These are phyloP conservation scores for Fusarium sp. DNA, from an alignment of 2,329 filamentous ascomycete species.

Conservation along the genomic window DNA sequence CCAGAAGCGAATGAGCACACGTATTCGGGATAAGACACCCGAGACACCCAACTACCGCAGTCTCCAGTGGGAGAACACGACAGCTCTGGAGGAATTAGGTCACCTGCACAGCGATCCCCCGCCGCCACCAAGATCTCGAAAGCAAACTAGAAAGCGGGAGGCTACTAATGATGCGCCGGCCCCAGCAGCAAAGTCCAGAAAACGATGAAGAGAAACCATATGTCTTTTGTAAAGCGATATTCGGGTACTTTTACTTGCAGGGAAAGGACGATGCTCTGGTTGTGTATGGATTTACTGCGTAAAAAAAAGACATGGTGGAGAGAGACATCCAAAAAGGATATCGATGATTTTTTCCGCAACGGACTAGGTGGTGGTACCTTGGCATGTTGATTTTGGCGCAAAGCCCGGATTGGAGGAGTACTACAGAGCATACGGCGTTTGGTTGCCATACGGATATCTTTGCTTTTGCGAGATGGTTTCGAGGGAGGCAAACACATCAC, in stretches of 20 bases:
- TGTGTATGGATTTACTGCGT: constrained; percentile 14
- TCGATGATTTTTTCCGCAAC: constrained; percentile 15
- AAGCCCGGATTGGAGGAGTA: constrained; percentile 33
- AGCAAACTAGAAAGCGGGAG: constrained; percentile 66
- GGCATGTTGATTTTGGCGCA: constrained; percentile 26
- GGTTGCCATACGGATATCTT: constrained; percentile 12
- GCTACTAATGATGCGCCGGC: constrained; percentile 51
- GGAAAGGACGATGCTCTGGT: background rate
- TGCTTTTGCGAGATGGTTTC: constrained; percentile 24
- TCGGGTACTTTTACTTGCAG: background rate
- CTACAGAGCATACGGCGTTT: constrained; percentile 44
- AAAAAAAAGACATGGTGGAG: constrained; percentile 16
- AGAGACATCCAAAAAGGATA: constrained; percentile 12
- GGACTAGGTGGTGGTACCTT: constrained; percentile 8
- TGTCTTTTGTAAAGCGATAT: background rate
- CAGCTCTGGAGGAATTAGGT: constrained; percentile 68
- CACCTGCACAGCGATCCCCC: constrained; percentile 69
- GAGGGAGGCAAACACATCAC: constrained; percentile 18
- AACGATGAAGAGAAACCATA: constrained; percentile 38
- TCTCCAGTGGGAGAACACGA: constrained; percentile 68
- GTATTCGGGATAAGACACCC: constrained; percentile 61
- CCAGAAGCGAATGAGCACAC: constrained; percentile 60
- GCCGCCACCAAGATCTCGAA: constrained; percentile 63
- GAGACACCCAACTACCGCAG: constrained; percentile 63
- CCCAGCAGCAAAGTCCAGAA: constrained; percentile 50